Evolutionary conservation across 1,284 basidiomycete genomes (phyloP), one percentile per base, ranked within the genome.

Genomic region (Ustilago shanxiensis): DNA sequence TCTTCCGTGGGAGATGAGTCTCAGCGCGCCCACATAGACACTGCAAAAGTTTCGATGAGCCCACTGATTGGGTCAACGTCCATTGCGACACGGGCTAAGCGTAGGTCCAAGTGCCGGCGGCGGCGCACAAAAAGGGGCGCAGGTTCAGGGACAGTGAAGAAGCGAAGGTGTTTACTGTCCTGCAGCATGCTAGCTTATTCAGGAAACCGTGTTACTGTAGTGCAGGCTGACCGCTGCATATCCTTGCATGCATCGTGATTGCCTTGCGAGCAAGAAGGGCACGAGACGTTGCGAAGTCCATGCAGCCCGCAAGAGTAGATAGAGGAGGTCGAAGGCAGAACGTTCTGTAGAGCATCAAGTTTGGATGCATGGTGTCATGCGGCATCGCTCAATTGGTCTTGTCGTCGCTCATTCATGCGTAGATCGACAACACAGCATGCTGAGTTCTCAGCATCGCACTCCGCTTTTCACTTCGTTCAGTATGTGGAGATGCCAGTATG

Each of bases 311-410:
- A 24, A 47, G 31, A 6, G 22, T 13, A 20, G 31, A 26, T 31
- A 20, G 26, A 37, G 11, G 44, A 28, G 22, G 24, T 41, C 39
- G 26, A 61, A 26, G 50, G 41, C 59, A 50, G 65, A 67, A 67
- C 28, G 59, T 67, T 67, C 66, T 49, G 49, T 57, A 47, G 41
- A 61, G 47, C 31, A 24, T 44, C 41, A 37, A 53, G 4, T 28
- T 28, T 49, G 26, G 47, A 16, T 16, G 47, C 47, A 28, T 49
- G 22, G 4, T 28, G 22, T 49, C 24, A 49, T 49, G 47, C 41
- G 41, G 41, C 47, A 49, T 9, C 22, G 22, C 24, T 49, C n/a
- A 8, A 14, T n/a, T 1, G 18, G 16, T 16, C 41, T 44, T 44
- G 3, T 20, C 41, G 5, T n/a, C 37, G 13, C n/a, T 5, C 6